Base-by-base conservation (phyloP, 2,329 filamentous ascomycete species). In the Ilyonectria sp. region DNA sequence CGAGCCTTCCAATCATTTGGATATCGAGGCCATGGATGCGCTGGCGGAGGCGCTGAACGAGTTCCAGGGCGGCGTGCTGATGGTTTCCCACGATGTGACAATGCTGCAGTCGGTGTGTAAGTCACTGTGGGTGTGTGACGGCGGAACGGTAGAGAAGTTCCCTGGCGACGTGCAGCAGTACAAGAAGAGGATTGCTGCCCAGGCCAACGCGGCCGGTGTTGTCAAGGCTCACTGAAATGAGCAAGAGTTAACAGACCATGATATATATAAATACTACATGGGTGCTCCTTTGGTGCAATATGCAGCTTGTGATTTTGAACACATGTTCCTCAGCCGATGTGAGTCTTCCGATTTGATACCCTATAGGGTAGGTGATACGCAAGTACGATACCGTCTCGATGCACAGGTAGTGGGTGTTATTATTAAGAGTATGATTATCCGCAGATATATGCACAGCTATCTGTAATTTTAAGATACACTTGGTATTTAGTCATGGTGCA, bases 11-110 rank as follows among this genome's bases (percentile, higher is more conserved):
- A 99, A 99, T 86, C 96, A 99, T 82, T 86, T 99, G 76, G 96
- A 99, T 89, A 98, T 99, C 75, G 96, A 99, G 82, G 96, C 96
- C 71, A 98, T 99, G 96, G 96, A 99, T 81, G 95, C 96, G 11
- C 86, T 99, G 59, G 92, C 94, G 5, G 90, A 92, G 33, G 96
- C 96, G 17, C 86, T 99, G 74, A 88, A 90, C 74, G 89, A 91
- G 71, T 99, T 98, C 84, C 89, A 97, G 83, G 96, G 96, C 69
- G 96, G 96, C 80, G 95, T 99, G 63, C 85, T 99, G 76, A 98
- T 99, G 94, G 96, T 99, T 64, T 97, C 93, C 78, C 96, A 99
- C 92, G 96, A 99, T 79, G 96, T 99, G 60, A 98, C 96, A 1
- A 98, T 99, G 94, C 82, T 99, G 81, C 94, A 97, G 85, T 97